Conservation (phyloP, 1,284 basidiomycete species). For the Clitocybe nebularis region DNA sequence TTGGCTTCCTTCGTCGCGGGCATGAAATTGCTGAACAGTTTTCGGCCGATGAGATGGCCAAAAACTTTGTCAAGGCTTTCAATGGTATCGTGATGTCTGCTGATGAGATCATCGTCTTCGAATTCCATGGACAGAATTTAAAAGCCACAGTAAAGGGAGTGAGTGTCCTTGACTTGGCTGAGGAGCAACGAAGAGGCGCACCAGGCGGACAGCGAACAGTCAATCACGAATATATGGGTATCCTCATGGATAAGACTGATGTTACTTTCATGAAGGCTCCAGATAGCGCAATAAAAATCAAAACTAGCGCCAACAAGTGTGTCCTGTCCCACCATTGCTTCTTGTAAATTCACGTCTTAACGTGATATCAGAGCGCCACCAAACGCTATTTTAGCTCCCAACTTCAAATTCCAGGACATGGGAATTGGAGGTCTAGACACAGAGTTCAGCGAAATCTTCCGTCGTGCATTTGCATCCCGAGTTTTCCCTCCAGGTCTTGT, state of each 20-base stretch:
- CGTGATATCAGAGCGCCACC: slow-evolving; percentile 64
- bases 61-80: slow-evolving; percentile 69
- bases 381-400: slow-evolving; percentile 95
- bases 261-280: slow-evolving; percentile 86
- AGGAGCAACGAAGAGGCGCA: slow-evolving; percentile 44
- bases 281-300: slow-evolving; percentile 83
- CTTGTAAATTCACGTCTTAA: slow-evolving; percentile 5
- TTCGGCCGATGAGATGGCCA: slow-evolving; percentile 82
- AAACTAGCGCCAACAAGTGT: slow-evolving; percentile 87
- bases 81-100: slow-evolving; percentile 66
- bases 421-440: slow-evolving; percentile 97
- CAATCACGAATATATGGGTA: slow-evolving; percentile 52
- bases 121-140: slow-evolving; percentile 87
- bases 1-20: slow-evolving; percentile 67
- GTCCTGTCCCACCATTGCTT: slow-evolving; percentile 18
- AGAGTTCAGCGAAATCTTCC: slow-evolving; percentile 97
- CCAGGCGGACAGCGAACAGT: slow-evolving; percentile 23
- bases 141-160: slow-evolving; percentile 72
- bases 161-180: slow-evolving; percentile 64
- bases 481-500: slow-evolving; percentile 97
- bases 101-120: slow-evolving; percentile 81
- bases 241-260: slow-evolving; percentile 89
- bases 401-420: slow-evolving; percentile 99
- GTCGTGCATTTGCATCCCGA: slow-evolving; percentile 96
- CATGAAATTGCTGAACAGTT: slow-evolving; percentile 70